phyloP scores from a whole-genome alignment of 208 protist genomes.

The Tetramitus jugosus region DNA sequence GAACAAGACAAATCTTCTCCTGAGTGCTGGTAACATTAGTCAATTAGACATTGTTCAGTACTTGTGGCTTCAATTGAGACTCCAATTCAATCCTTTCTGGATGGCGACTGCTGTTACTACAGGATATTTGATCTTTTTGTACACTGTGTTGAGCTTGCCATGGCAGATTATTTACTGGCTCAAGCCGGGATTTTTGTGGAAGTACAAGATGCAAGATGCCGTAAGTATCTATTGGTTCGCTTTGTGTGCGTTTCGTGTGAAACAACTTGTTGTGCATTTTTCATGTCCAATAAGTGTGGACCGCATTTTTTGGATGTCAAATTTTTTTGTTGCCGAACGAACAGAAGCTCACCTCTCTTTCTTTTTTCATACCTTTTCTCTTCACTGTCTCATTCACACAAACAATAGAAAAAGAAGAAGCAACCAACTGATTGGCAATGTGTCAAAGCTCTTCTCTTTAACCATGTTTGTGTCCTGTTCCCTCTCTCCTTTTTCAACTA shows the following conservation, averaged over 20 bases:
- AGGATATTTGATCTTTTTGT: constrained; percentile 19
- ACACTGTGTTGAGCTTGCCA: constrained; percentile 28
- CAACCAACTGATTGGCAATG: constrained; percentile 28
- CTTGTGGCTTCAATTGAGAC: neutral
- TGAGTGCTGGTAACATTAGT: too few relatives aligned
- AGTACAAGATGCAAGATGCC: constrained; percentile 37
- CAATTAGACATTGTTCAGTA: neutral
- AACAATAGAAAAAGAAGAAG: neutral
- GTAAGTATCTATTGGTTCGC: constrained; percentile 26
- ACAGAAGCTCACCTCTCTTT: too few relatives aligned
- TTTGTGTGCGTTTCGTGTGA: too few relatives aligned
- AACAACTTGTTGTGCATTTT: too few relatives aligned
- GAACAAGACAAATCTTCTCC: too few relatives aligned
- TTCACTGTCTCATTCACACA: constrained; percentile 22
- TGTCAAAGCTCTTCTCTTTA: constrained; percentile 33
- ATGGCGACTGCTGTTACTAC: neutral
- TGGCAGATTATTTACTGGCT: constrained; percentile 28
- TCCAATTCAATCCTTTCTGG: neutral
- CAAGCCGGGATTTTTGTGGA: neutral
- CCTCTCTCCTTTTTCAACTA: neutral
- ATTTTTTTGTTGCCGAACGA: too few relatives aligned
- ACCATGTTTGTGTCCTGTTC: constrained; percentile 35
- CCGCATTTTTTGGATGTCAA: too few relatives aligned
- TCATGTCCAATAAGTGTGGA: too few relatives aligned
- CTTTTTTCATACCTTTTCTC: too few relatives aligned